Evolutionary conservation across 2,329 filamentous ascomycete species (phyloP).

Genomic region (Pestalotiopsis sp.): DNA sequence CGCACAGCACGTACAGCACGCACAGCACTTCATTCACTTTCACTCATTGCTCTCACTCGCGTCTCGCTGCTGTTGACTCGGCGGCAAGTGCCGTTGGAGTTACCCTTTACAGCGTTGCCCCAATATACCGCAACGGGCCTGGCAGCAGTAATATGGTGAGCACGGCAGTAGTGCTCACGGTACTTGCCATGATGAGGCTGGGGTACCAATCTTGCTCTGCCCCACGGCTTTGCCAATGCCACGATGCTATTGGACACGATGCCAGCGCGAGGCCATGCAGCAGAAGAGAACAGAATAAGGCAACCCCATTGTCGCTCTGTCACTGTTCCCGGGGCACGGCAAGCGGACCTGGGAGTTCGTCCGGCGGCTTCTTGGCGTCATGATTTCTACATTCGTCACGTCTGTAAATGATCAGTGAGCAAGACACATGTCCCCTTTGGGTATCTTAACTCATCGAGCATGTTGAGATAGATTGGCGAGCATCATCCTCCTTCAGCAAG

Average conservation of each 20-base stretch:
- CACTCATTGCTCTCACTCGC: neutral
- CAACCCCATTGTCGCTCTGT: neutral
- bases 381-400: neutral
- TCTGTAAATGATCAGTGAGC: neutral
- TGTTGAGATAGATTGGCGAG: neutral
- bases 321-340: neutral
- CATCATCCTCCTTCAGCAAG: neutral
- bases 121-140: neutral
- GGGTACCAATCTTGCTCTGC: neutral
- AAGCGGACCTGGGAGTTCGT: slow-evolving; percentile 13
- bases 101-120: neutral
- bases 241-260: neutral
- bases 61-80: neutral
- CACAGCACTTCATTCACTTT: no score
- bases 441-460: neutral
- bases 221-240: neutral
- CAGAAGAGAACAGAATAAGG: neutral
- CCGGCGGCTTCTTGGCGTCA: slow-evolving; percentile 9
- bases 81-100: slow-evolving; percentile 1
- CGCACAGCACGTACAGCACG: no score
- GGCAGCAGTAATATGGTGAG: neutral
- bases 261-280: neutral
- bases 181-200: slow-evolving; percentile 3
- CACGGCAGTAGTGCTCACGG: neutral
- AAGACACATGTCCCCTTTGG: neutral